Percentiles rank a stretch among this genome's conserved stretches.
Evolutionary conservation across 306 rosid genomes (phyloP).

Genomic region (Inga laurina): DNA sequence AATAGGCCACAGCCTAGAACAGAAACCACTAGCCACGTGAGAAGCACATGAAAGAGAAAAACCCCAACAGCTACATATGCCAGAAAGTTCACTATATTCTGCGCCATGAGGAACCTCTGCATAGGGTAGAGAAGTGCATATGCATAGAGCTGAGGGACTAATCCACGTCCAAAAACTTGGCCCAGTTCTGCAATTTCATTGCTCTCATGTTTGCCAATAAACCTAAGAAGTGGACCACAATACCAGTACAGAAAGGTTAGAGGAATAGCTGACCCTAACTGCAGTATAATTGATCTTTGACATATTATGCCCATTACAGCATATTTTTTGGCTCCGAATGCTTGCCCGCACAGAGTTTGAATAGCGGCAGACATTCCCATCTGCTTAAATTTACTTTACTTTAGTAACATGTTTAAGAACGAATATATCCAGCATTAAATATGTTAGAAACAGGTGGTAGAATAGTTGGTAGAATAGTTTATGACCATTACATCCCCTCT

Average conservation of each 20-base stretch:
- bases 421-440: background rate
- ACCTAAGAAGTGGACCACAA: conserved; percentile 52
- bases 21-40: conserved; percentile 51
- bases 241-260: conserved; percentile 66
- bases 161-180: background rate
- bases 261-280: conserved; percentile 63
- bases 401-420: background rate
- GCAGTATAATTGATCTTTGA: conserved; percentile 69
- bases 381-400: conserved; percentile 32
- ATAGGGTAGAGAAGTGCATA: background rate
- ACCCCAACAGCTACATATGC: conserved; percentile 30
- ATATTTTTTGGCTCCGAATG: conserved; percentile 64
- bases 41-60: conserved; percentile 49
- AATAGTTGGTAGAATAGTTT: background rate
- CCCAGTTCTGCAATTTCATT: background rate
- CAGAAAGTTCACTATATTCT: conserved; percentile 62
- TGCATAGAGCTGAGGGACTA: background rate
- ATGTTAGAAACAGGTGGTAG: background rate
- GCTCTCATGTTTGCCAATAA: conserved; percentile 34
- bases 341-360: conserved; percentile 82
- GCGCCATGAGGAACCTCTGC: conserved; percentile 53
- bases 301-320: conserved; percentile 63
- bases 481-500: background rate
- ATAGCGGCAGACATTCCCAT: conserved; percentile 84
- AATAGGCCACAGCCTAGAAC: conserved; percentile 46